Evolutionary conservation across 169 alveolate genomes (phyloP).

Genomic region (Cyclospora cayetanensis): DNA sequence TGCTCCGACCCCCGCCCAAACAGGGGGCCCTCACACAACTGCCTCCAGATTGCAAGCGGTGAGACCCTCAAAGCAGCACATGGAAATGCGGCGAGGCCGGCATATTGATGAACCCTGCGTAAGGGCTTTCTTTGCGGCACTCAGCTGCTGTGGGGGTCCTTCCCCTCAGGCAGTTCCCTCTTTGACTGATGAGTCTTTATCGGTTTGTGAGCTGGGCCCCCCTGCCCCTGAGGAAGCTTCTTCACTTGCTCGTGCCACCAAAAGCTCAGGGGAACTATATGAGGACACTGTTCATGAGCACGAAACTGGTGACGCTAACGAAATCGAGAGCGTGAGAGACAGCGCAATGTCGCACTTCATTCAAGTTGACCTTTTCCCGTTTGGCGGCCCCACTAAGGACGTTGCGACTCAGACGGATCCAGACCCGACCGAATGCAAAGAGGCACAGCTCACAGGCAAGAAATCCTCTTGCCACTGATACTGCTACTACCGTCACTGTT

Average conservation of each 20-base stretch:
- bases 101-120: constrained; percentile 40
- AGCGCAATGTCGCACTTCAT: too few relatives aligned
- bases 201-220: neutral
- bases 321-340: too few relatives aligned
- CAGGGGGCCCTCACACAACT: neutral
- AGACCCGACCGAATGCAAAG: neutral
- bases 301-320: too few relatives aligned
- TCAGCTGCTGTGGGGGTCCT: neutral
- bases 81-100: neutral
- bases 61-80: neutral
- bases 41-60: neutral
- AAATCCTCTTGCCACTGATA: neutral
- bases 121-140: neutral
- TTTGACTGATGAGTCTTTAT: neutral
- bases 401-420: neutral
- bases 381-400: neutral
- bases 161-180: neutral
- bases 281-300: too few relatives aligned
- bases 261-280: too few relatives aligned
- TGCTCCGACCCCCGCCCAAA: too few relatives aligned
- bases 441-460: neutral
- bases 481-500: neutral
- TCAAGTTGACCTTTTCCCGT: constrained; percentile 34
- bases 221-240: too few relatives aligned
- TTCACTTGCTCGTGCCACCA: too few relatives aligned